phyloP scores from a whole-genome alignment of 305 asterid species.

The Ruellia speciosa region DNA sequence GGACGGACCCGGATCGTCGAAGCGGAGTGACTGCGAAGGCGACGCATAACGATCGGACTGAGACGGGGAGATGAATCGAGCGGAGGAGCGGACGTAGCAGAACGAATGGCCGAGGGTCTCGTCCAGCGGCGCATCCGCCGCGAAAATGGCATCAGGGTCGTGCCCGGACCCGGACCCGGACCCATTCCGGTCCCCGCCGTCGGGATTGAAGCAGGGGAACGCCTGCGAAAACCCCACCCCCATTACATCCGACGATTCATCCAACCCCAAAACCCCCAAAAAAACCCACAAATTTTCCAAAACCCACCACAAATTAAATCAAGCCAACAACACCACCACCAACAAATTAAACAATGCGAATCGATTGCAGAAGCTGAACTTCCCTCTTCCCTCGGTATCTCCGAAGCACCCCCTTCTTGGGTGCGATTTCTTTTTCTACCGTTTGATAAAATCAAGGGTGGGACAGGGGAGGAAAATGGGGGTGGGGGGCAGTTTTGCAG shows the following conservation, averaged over 20 bases:
- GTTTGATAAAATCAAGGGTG: neutral
- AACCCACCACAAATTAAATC: neutral
- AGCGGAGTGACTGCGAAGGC: constrained; percentile 87
- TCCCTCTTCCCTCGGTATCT: neutral
- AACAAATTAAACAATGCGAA: neutral
- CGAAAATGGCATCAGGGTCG: constrained; percentile 54
- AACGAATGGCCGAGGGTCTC: constrained; percentile 98
- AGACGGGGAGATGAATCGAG: constrained; percentile 79
- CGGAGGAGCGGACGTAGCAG: constrained; percentile 94
- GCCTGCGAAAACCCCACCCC: constrained; percentile 94
- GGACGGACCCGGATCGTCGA: constrained; percentile 52
- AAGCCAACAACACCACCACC: neutral
- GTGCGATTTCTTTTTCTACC: no score
- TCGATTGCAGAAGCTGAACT: neutral
- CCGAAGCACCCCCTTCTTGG: neutral
- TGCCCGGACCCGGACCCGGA: constrained; percentile 47
- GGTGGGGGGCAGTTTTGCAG: neutral
- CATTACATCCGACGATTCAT: constrained; percentile 88
- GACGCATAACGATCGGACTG: constrained; percentile 86
- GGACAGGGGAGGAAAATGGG: neutral
- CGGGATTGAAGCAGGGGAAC: constrained; percentile 79
- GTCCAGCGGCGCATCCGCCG: constrained; percentile 59
- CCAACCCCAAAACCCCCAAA: constrained; percentile 32
- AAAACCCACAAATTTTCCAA: neutral
- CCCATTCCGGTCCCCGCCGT: constrained; percentile 54